Evolutionary conservation across 805 yeast genomes (phyloP).

Genomic region (Saturnispora dispora): DNA sequence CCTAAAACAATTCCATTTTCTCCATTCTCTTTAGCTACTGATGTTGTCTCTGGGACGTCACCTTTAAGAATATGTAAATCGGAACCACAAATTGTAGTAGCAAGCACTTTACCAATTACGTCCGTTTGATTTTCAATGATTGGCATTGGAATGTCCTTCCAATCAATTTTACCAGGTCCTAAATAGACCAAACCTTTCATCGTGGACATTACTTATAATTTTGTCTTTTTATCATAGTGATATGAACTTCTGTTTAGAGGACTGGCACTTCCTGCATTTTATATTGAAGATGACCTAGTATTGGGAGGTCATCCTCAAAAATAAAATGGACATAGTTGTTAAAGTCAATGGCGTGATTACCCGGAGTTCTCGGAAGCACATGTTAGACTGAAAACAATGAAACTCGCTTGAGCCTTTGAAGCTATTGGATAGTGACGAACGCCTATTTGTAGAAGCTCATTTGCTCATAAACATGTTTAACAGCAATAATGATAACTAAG

Average conservation of each 20-base stretch:
- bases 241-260: background rate
- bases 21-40: constrained; percentile 19
- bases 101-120: constrained; percentile 45
- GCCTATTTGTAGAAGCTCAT: background rate
- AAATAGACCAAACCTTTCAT: constrained; percentile 42
- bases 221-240: background rate
- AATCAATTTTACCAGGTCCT: constrained; percentile 34
- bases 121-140: constrained; percentile 38
- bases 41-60: constrained; percentile 44
- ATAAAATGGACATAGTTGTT: background rate
- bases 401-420: background rate
- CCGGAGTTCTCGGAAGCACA: background rate
- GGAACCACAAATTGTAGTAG: constrained; percentile 58
- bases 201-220: constrained; percentile 12
- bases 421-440: background rate
- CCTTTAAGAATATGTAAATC: constrained; percentile 58
- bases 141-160: constrained; percentile 36
- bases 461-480: background rate
- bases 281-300: background rate
- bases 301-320: too few relatives aligned
- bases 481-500: background rate
- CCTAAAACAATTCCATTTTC: constrained; percentile 36
- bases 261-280: background rate
- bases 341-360: background rate
- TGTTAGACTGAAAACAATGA: background rate